A percentile compares a stretch with the other conserved stretches of the same genome.
Evolutionary conservation across 345 rosid genomes (phyloP).

Genomic region (Hypericum perforatum): DNA sequence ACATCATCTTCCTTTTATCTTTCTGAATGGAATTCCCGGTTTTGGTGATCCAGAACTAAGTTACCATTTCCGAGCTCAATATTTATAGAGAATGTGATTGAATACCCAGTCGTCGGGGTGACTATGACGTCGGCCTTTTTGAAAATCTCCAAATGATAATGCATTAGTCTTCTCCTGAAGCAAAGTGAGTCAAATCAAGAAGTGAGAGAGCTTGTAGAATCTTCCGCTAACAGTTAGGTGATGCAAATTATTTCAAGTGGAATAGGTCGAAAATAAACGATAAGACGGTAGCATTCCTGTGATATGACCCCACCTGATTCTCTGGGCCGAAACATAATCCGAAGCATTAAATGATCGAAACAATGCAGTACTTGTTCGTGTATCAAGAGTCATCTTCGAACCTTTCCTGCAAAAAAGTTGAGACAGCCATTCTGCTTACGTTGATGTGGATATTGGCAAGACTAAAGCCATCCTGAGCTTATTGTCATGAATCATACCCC

Average conservation of each 20-base stretch:
- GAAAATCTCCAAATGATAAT: constrained; percentile 73
- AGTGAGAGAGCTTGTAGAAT: not conserved
- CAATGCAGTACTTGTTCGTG: constrained; percentile 55
- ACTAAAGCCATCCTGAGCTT: too few species aligned
- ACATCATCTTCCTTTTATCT: too few species aligned
- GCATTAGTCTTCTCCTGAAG: constrained; percentile 71
- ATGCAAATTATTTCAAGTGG: too few species aligned
- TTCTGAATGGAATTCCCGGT: too few species aligned
- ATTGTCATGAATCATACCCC: constrained; percentile 40
- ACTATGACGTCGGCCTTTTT: constrained; percentile 73
- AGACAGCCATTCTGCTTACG: not conserved
- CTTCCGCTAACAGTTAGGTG: too few species aligned
- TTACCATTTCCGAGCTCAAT: too few species aligned
- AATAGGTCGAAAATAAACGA: too few species aligned
- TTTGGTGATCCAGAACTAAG: too few species aligned
- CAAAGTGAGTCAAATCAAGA: constrained; percentile 9
- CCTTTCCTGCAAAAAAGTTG: constrained; percentile 42
- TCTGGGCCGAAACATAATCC: constrained; percentile 67
- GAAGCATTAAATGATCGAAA: constrained; percentile 70
- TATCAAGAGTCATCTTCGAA: constrained; percentile 43
- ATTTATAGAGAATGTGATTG: not conserved
- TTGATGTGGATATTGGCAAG: too few species aligned
- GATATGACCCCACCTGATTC: constrained; percentile 40
- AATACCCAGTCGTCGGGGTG: constrained; percentile 80
- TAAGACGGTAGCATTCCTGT: too few species aligned